Base-by-base conservation (phyloP, 805 yeast species). In the Candida boidinii region DNA sequence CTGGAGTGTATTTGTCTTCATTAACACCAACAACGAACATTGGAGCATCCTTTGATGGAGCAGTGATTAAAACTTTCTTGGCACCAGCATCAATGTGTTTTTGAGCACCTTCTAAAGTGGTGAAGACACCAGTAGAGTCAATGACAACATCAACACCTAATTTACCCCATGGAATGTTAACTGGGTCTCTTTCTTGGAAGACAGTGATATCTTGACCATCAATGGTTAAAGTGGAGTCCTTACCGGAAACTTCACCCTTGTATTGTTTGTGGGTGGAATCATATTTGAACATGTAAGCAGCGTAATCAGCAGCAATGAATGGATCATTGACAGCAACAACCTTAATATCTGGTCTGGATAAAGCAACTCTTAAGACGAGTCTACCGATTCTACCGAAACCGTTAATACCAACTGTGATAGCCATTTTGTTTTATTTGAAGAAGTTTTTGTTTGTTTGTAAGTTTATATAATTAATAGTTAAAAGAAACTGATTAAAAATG, bases 311-410 rank as follows among this genome's bases (percentile, higher is more conserved):
- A 42, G 76, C 76, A 54, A 85, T 86, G 73, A 83, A 85, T 43
- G 95, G 95, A 64, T 86, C 92, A 64, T 86, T 86, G 73, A 86
- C 68, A 46, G 94, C 94, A 45, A 83, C 84, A 45, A 86, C 80
- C 52, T 81, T 73, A 54, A 86, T 79, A 65, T 79, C 87, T 38
- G 68, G 60, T 74, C 85, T 76, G 40, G 60, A 46, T 45, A 84
- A 65, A 43, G 94, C 94, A 58, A 82, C 72, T 71, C 95, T 79
- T 53, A 85, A 68, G 45, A 79, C 95, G 51, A 84, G 74, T 68
- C 95, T 84, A 48, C 95, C 95, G 56, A 84, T 84, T 68, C 95
- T 79, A 55, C 95, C 95, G 80, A 84, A 84, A 53, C 95, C 95
- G 77, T 84, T 84, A 62, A 84, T 85, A 68, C 94, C 95, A 62